phyloP scores from a whole-genome alignment of 2,329 filamentous ascomycete genomes.

The Colletotrichum sojae region DNA sequence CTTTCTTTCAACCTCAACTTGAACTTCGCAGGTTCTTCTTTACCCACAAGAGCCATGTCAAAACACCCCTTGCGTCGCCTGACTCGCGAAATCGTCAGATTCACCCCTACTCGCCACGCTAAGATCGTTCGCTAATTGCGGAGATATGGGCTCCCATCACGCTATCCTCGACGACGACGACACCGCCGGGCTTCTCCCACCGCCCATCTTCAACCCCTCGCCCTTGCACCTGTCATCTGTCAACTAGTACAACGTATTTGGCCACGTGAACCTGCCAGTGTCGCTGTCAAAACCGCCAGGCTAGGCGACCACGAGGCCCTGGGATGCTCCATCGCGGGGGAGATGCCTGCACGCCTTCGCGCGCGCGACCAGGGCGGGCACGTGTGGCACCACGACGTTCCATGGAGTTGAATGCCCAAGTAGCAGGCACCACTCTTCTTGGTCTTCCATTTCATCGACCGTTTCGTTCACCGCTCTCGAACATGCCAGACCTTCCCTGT shows the following conservation, averaged over 20 bases:
- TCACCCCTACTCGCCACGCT: conserved; percentile 7
- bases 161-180: conserved; percentile 14
- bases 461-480: neutral
- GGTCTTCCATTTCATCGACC: no score
- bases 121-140: conserved; percentile 22
- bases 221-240: conserved; percentile 8
- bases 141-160: conserved; percentile 6
- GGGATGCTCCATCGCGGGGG: conserved; percentile 11
- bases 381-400: neutral
- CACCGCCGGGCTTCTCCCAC: neutral
- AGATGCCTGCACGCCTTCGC: neutral
- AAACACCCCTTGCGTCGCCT: conserved; percentile 5
- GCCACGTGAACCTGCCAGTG: neutral
- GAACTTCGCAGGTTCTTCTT: neutral
- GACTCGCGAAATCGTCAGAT: conserved; percentile 32
- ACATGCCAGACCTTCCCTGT: neutral
- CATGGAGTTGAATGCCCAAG: neutral
- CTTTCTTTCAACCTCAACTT: conserved; percentile 16
- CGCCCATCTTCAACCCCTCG: neutral
- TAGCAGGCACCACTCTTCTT: neutral
- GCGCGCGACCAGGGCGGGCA: conserved; percentile 10
- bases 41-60: neutral
- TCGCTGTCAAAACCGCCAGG: neutral
- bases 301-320: conserved; percentile 15
- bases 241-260: neutral